Evolutionary conservation across 495 filamentous ascomycete genomes (phyloP), one percentile per base, ranked within the genome.

Genomic region (Hypoxylon crocopeplum): DNA sequence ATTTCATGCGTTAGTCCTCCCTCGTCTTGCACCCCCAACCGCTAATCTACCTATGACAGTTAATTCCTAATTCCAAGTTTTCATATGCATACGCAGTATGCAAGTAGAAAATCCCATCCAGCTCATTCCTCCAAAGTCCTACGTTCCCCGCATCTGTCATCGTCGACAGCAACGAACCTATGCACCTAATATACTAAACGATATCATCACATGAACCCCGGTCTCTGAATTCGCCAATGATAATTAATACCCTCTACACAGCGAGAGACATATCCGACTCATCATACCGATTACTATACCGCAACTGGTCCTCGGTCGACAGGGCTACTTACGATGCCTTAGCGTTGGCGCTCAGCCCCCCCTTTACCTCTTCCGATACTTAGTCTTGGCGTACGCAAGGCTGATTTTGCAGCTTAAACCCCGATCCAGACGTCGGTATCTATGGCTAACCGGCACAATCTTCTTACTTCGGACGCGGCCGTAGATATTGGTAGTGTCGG

Each of bases 371-470:
- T 34, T 12, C 2, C 32, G 25, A n/a, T n/a, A n/a, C n/a, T n/a
- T n/a, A n/a, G n/a, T n/a, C n/a, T n/a, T n/a, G n/a, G n/a, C n/a
- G n/a, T n/a, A n/a, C n/a, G 39, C 42, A 45, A 61, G 57, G 57
- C 57, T 61, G 45, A 61, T 55, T n/a, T 46, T 30, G 29, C 48
- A 48, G 8, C 19, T 53, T 36, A 33, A 48, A 21, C 12, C 40
- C 33, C 13, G 20, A 44, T 48, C 2, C 41, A 13, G 20, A 6
- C 24, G 3, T 16, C 7, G 19, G 3, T 3, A 27, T n/a, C n/a
- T n/a, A 27, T 8, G 24, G 24, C 47, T 50, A 40, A 59, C n/a
- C n/a, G n/a, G n/a, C n/a, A n/a, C n/a, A n/a, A n/a, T n/a, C n/a
- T n/a, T n/a, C n/a, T n/a, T n/a, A n/a, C 47, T 16, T 41, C 32